A percentile compares a stretch with the other conserved stretches of the same genome.
Conservation (phyloP, 768 basidiomycete genomes). For the Russula virescens region DNA sequence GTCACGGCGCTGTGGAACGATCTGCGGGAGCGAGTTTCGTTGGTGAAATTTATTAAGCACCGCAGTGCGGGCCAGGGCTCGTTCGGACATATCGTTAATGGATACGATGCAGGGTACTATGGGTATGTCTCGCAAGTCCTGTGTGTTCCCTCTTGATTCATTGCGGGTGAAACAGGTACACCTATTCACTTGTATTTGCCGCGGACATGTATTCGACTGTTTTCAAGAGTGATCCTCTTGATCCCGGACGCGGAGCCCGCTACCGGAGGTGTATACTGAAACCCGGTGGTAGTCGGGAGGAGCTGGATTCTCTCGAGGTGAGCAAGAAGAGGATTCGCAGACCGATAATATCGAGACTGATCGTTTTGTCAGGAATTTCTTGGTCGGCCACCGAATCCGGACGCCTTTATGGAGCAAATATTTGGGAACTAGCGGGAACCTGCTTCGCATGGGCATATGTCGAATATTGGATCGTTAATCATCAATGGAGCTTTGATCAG, state of each 20-base stretch:
- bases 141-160: not conserved
- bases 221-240: conserved; percentile 76
- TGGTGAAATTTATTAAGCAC: conserved; percentile 58
- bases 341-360: no score
- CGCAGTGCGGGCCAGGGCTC: conserved; percentile 64
- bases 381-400: conserved; percentile 21
- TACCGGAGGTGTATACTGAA: conserved; percentile 75
- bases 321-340: no score
- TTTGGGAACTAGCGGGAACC: no score
- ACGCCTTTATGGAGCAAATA: conserved; percentile 23
- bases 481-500: no score
- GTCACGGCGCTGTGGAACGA: conserved; percentile 78
- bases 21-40: conserved; percentile 60
- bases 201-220: conserved; percentile 63
- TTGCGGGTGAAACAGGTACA: conserved; percentile 34
- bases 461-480: no score
- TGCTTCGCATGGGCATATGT: no score
- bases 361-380: conserved; percentile 18
- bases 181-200: conserved; percentile 64
- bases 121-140: conserved; percentile 38
- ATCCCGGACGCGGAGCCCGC: conserved; percentile 54
- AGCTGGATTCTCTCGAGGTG: conserved; percentile 72
- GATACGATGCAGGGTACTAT: conserved; percentile 68
- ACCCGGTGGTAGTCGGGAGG: conserved; percentile 74
- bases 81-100: conserved; percentile 74